phyloP scores from a whole-genome alignment of 352 stramenopile genomes.

The Lagenidium sp. region DNA sequence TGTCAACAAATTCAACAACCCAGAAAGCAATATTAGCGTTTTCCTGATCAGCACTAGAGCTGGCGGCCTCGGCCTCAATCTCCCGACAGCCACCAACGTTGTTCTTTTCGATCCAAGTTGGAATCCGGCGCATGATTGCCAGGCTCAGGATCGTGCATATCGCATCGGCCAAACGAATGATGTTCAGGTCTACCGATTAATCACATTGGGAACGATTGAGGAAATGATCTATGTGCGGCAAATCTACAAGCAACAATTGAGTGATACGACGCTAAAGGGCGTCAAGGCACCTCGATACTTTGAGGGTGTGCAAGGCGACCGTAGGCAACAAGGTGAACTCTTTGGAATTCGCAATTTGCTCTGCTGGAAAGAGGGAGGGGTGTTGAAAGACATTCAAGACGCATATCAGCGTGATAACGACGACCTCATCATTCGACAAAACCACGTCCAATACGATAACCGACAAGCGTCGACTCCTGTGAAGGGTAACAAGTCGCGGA shows the following conservation, averaged over 20 bases:
- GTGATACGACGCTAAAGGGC: slow-evolving; percentile 70
- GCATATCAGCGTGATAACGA: slow-evolving; percentile 44
- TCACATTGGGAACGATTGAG: slow-evolving; percentile 80
- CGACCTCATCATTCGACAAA: slow-evolving; percentile 45
- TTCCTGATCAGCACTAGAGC: slow-evolving; percentile 77
- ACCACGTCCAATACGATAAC: slow-evolving; percentile 38
- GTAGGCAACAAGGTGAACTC: slow-evolving; percentile 59
- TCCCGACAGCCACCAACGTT: slow-evolving; percentile 76
- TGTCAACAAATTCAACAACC: slow-evolving; percentile 65
- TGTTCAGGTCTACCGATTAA: slow-evolving; percentile 77
- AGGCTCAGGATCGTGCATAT: slow-evolving; percentile 79
- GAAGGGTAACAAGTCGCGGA: slow-evolving; percentile 3
- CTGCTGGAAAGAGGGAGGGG: slow-evolving; percentile 59
- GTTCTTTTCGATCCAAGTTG: slow-evolving; percentile 85
- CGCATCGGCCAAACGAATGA: slow-evolving; percentile 82
- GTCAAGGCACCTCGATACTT: slow-evolving; percentile 64
- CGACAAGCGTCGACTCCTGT: slow-evolving; percentile 15
- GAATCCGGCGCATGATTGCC: slow-evolving; percentile 82
- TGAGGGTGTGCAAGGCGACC: slow-evolving; percentile 70
- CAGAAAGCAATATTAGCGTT: slow-evolving; percentile 40
- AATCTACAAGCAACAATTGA: slow-evolving; percentile 85
- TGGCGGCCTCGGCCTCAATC: slow-evolving; percentile 66
- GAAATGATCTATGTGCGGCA: slow-evolving; percentile 86
- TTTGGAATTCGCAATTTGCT: slow-evolving; percentile 76
- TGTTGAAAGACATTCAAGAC: slow-evolving; percentile 72